Evolutionary conservation across 192 early-diverging fungal species (phyloP).

Genomic region (Irineochytrium annulatum): DNA sequence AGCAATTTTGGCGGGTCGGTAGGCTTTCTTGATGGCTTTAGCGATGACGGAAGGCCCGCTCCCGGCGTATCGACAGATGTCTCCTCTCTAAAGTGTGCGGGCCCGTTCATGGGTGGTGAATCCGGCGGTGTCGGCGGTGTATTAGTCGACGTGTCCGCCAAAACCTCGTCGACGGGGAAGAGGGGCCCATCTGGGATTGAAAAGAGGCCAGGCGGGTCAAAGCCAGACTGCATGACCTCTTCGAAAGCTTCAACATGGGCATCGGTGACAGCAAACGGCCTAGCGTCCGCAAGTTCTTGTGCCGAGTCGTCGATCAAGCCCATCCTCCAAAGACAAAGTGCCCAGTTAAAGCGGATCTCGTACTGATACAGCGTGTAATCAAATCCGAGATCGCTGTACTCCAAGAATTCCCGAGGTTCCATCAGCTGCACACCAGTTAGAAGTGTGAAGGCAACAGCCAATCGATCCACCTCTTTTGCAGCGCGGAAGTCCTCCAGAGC

Average conservation of each 20-base stretch:
- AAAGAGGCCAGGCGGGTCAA: not conserved
- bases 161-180: not conserved
- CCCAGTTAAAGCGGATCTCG: not conserved
- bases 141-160: not conserved
- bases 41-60: no score
- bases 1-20: no score
- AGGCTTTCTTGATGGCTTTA: no score
- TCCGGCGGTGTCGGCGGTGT: not conserved
- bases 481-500: not conserved
- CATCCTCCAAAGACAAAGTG: conserved; percentile 2
- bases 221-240: not conserved
- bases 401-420: no score
- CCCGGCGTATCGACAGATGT: no score
- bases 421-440: not conserved
- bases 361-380: not conserved
- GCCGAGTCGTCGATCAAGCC: conserved; percentile 1
- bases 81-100: no score
- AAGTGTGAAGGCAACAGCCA: not conserved
- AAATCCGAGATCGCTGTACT: no score
- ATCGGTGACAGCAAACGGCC: not conserved
- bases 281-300: conserved; percentile 1
- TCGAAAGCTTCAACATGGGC: not conserved
- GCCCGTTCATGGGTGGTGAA: no score
- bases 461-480: not conserved
- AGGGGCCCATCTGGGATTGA: not conserved